Evolutionary conservation across 148 eudicot species (phyloP), one percentile per base, ranked within the genome.

Genomic region (Pouteria glomerata): DNA sequence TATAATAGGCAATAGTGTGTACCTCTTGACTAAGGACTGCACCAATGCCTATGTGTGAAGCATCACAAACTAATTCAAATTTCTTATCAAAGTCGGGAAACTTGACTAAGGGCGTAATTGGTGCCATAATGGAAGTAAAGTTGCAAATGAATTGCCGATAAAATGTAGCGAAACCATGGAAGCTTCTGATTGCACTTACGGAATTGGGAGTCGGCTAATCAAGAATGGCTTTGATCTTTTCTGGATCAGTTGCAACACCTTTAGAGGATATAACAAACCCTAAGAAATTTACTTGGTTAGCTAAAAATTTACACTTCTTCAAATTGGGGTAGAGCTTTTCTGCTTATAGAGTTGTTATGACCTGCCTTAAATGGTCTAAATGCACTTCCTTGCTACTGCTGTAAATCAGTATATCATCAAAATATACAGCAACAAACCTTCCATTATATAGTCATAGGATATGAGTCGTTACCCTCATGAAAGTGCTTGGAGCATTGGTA

Each of bases 81-180:
- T 34, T 2, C 27, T 30, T 51, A 4, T 48, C 30, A 47, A 61
- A 42, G 50, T 55, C 10, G 15, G 62, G 70, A 35, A 50, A 3
- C 12, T 12, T 59, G n/a, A 64, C 23, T 16, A 53, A 1, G 53
- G 42, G 58, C 14, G 26, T 74, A 16, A 74, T 44, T 2, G 71
- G 71, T 1, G 61, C 31, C 29, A 24, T 39, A 29, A 74, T 56
- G 8, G 72, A 65, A 33, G 58, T 56, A n/a, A 74, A 74, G 48
- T 41, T 65, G 3, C 15, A 21, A 5, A 73, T 34, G 57, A 73
- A 73, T 1, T 16, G 63, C 8, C 58, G 3, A n/a, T 73, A 63
- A n/a, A 74, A 66, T 0, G n/a, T 66, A 11, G 72, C 57, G 19
- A 55, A 37, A 0, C 65, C 72, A 56, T 66, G 33, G 29, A 74